phyloP scores from a whole-genome alignment of 2,329 filamentous ascomycete species.

The Trichoderma gracile region DNA sequence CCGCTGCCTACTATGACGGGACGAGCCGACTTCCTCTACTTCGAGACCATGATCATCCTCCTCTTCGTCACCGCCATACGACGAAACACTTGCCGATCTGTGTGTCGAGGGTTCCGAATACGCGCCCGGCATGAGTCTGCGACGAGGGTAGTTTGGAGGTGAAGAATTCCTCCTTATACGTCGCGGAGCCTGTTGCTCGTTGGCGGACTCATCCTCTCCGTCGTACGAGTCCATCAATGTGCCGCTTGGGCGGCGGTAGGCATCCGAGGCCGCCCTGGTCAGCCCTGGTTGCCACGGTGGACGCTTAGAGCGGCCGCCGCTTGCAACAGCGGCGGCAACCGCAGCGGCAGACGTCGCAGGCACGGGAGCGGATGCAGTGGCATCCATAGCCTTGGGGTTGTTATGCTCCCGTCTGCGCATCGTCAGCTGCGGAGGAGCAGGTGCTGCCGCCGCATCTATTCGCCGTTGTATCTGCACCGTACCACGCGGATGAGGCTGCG shows the following conservation, averaged over 20 bases:
- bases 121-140: constrained; percentile 23
- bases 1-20: constrained; percentile 25
- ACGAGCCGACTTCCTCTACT: constrained; percentile 34
- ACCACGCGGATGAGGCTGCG: constrained; percentile 34
- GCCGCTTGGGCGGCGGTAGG: constrained; percentile 35
- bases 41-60: constrained; percentile 33
- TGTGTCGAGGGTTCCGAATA: constrained; percentile 26
- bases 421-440: constrained; percentile 26
- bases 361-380: constrained; percentile 27
- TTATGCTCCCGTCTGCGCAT: constrained; percentile 35
- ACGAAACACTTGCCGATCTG: constrained; percentile 21
- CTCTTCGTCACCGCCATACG: constrained; percentile 25
- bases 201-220: constrained; percentile 25
- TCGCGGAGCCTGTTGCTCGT: constrained; percentile 16
- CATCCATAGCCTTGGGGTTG: constrained; percentile 34
- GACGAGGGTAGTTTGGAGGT: constrained; percentile 20
- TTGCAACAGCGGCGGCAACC: constrained; percentile 4
- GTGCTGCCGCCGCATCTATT: constrained; percentile 19
- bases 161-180: constrained; percentile 26
- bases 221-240: constrained; percentile 29
- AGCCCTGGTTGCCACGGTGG: constrained; percentile 35
- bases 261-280: constrained; percentile 36
- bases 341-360: constrained; percentile 9
- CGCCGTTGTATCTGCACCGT: constrained; percentile 37
- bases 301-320: constrained; percentile 32